Conservation (phyloP, 2,329 filamentous ascomycete species). For the Zymoseptoria passerinii region DNA sequence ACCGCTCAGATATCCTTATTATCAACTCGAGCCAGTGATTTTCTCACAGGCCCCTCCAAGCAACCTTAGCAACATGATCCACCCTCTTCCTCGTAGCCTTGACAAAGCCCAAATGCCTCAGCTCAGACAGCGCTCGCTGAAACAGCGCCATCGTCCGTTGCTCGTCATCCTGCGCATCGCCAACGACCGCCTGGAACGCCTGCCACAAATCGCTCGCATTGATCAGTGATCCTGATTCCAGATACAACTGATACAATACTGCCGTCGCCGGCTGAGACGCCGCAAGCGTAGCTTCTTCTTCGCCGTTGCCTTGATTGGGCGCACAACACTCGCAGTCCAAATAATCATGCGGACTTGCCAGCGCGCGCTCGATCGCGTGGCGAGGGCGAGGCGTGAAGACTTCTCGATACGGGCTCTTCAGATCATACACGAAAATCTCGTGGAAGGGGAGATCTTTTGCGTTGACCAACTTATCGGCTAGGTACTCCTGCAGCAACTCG, state of each 20-base stretch:
- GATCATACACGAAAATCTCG: conserved; percentile 70
- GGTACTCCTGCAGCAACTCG: conserved; percentile 42
- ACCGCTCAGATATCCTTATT: too few species aligned
- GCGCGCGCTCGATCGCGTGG: conserved; percentile 60
- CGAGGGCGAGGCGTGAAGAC: conserved; percentile 70
- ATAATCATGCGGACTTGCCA: conserved; percentile 68
- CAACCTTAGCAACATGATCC: conserved; percentile 80
- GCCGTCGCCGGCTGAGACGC: conserved; percentile 61
- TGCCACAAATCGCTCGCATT: conserved; percentile 75
- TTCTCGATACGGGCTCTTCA: conserved; percentile 59
- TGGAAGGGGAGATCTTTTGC: conserved; percentile 52
- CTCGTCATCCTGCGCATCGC: conserved; percentile 34
- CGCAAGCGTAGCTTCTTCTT: conserved; percentile 40
- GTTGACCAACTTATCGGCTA: conserved; percentile 39
- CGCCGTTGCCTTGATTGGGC: conserved; percentile 32
- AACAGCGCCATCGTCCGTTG: conserved; percentile 54
- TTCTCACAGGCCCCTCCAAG: conserved; percentile 68
- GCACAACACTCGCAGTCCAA: conserved; percentile 63
- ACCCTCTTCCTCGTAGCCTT: conserved; percentile 85
- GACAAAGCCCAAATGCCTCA: conserved; percentile 77
- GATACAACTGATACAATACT: conserved; percentile 69
- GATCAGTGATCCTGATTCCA: conserved; percentile 67
- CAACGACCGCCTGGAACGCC: conserved; percentile 60
- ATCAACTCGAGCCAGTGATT: too few species aligned
- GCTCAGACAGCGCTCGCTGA: conserved; percentile 75